Evolutionary conservation across 176 grass and related monocot genomes (phyloP).

Genomic region (Tillandsia fasciculata): DNA sequence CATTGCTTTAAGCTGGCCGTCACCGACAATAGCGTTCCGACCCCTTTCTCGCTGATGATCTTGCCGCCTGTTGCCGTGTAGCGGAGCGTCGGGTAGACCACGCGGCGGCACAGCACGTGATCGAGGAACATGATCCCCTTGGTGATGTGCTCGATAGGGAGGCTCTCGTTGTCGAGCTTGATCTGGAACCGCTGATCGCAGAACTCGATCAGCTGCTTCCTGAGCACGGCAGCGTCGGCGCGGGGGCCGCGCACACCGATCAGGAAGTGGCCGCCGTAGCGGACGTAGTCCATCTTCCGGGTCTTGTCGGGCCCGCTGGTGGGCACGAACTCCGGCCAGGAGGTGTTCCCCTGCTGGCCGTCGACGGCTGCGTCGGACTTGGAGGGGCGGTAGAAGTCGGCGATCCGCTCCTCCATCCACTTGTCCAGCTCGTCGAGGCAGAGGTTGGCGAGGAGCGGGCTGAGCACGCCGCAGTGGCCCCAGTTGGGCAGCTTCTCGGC

Average conservation of each 20-base stretch:
- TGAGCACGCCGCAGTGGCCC: conserved; percentile 78
- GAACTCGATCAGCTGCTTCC: conserved; percentile 84
- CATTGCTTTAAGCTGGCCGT: conserved; percentile 92
- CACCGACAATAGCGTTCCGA: conserved; percentile 85
- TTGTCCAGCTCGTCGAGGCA: conserved; percentile 87
- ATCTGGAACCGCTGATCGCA: conserved; percentile 70
- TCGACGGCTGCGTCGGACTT: conserved; percentile 64
- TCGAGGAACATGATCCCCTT: conserved; percentile 99
- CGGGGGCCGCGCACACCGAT: conserved; percentile 75
- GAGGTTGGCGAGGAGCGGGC: conserved; percentile 74
- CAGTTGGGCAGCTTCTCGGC: conserved; percentile 64
- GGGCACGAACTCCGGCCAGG: conserved; percentile 95
- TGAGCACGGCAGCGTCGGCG: conserved; percentile 68
- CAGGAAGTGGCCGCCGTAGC: conserved; percentile 83
- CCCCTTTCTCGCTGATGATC: conserved; percentile 98
- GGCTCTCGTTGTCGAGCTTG: conserved; percentile 86
- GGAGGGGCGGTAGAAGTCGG: conserved; percentile 73
- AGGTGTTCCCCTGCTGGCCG: conserved; percentile 71
- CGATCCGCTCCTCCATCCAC: conserved; percentile 81
- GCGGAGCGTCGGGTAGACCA: conserved; percentile 87
- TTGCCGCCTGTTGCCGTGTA: conserved; percentile 88
- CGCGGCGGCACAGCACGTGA: conserved; percentile 82
- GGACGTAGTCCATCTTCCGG: conserved; percentile 82
- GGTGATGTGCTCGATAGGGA: conserved; percentile 90
- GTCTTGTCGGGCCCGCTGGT: conserved; percentile 90